Conservation (phyloP, 176 grass and related monocot species). For the Musa acuminata region DNA sequence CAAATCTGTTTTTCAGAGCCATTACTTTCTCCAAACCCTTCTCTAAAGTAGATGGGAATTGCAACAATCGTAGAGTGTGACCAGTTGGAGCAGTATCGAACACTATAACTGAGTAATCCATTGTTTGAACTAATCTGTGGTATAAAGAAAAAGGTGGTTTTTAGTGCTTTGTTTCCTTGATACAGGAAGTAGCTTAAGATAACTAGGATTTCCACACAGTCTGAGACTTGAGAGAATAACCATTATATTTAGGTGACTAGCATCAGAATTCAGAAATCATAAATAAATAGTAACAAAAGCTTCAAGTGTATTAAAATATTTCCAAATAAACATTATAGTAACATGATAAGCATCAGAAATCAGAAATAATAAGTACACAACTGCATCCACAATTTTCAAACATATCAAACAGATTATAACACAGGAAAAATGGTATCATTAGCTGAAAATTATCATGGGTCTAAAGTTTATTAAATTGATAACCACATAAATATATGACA, state of each 20-base stretch:
- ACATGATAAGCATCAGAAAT: too few species aligned
- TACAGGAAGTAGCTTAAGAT: too few species aligned
- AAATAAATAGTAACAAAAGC: not conserved
- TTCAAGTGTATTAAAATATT: too few species aligned
- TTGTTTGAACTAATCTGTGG: conserved; percentile 96
- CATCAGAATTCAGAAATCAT: not conserved
- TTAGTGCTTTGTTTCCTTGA: too few species aligned
- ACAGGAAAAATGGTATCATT: too few species aligned
- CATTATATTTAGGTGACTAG: not conserved
- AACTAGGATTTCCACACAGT: too few species aligned
- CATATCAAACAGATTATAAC: not conserved
- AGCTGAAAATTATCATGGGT: too few species aligned
- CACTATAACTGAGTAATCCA: conserved; percentile 99
- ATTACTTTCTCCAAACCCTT: conserved; percentile 97
- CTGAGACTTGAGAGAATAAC: too few species aligned
- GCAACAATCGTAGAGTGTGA: conserved; percentile 85
- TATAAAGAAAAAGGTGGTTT: not conserved
- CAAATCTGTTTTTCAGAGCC: conserved; percentile 89
- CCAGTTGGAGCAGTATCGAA: conserved; percentile 99
- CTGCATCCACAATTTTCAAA: not conserved
- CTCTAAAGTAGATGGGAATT: conserved; percentile 94
- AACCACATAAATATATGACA: too few species aligned
- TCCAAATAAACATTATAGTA: too few species aligned
- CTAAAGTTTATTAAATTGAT: too few species aligned
- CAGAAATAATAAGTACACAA: too few species aligned